Evolutionary conservation across 2,329 filamentous ascomycete genomes (phyloP), one percentile per base, ranked within the genome.

Genomic region (Pestalotiopsis sp.): DNA sequence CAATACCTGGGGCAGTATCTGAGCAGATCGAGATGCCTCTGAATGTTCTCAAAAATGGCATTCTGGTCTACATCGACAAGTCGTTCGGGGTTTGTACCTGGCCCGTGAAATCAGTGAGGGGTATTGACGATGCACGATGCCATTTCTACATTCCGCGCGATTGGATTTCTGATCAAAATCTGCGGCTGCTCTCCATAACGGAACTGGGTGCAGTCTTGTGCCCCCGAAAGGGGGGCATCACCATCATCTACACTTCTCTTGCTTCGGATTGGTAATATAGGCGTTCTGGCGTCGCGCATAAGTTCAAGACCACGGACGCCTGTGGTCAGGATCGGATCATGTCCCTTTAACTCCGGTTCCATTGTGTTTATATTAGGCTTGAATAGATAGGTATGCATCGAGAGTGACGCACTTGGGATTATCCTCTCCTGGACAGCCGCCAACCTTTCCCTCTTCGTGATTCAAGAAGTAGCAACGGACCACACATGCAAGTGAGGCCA

Each of bases 401-500:
- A 30, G 26, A 30, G 26, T 30, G 26, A 30, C 7, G 7, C 6
- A 30, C 14, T 20, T 22, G 30, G 13, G 14, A 35, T 13, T 40
- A 63, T 14, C 4, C 39, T 20, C n/a, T 66, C 20, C 70, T 71
- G 20, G 24, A 44, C 59, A 52, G 57, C 30, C 71, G 68, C 69
- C 70, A 70, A 11, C 44, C 62, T 3, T 66, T 64, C 1, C 71
- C 70, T 17, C 66, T 64, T 14, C 22, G 65, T 9, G 71, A 68
- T 65, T 71, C 68, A 1, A 68, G 56, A 7, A 70, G 13, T 17
- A 71, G n/a, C 17, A 72, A 44, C 4, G 68, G 70, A 14, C 59
- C 70, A 48, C 72, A 73, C 6, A 70, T 22, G 30, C 66, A 66
- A 60, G 62, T 68, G 4, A 72, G 58, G 2, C 68, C 13, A 6